These are phyloP conservation scores for Fraxinus angustifolia DNA, from an alignment of 305 asterid genomes.

Conservation along the genomic window DNA sequence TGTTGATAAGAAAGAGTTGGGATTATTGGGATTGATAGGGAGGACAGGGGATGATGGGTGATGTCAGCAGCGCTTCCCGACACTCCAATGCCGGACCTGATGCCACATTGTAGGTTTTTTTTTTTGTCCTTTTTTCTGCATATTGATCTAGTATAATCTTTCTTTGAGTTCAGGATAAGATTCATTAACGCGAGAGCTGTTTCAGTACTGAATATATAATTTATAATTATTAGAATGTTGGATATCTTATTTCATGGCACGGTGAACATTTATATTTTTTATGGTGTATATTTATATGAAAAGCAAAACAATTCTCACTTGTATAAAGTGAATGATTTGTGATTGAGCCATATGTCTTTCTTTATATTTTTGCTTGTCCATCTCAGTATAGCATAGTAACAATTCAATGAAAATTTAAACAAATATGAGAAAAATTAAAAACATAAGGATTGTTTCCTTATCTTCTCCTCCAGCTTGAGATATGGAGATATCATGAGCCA, in stretches of 20 bases:
- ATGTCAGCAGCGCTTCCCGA: conserved; percentile 45
- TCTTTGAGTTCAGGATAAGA: not conserved
- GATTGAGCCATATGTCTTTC: not conserved
- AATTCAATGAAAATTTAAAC: not conserved
- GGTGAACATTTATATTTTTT: not conserved
- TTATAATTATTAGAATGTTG: not conserved
- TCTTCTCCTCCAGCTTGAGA: not conserved
- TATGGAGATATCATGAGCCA: not conserved
- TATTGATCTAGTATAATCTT: conserved; percentile 15
- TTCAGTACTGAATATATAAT: not conserved
- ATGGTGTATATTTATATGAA: not conserved
- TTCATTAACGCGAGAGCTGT: not conserved
- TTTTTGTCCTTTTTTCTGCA: conserved; percentile 24
- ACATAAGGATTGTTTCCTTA: not conserved
- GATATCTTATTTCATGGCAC: not conserved
- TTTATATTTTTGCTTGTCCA: not conserved
- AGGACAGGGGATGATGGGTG: conserved; percentile 59
- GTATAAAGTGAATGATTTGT: not conserved
- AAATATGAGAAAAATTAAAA: not conserved
- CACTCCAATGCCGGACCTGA: conserved; percentile 40
- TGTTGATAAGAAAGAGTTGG: conserved; percentile 55
- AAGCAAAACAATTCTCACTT: not conserved
- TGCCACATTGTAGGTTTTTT: conserved; percentile 55
- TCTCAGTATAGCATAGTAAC: not conserved
- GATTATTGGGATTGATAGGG: conserved; percentile 49